Evolutionary conservation across 2,329 filamentous ascomycete genomes (phyloP), one percentile per base, ranked within the genome.

Genomic region (Aspergillus latus): DNA sequence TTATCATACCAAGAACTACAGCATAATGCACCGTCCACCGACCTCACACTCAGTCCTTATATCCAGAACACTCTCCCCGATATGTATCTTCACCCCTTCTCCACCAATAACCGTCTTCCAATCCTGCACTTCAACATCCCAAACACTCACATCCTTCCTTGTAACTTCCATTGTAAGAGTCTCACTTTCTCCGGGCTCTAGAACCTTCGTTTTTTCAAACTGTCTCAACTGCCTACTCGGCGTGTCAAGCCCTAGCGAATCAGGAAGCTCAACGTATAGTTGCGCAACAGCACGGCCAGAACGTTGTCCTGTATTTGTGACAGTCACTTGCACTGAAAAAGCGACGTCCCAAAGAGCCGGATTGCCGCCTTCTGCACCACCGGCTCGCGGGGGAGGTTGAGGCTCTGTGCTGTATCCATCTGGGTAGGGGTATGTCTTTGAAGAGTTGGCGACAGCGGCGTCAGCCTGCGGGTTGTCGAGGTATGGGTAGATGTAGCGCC

Each of bases 401-500:
- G 79, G 72, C 68, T 76, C 68, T 2, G 77, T 79, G n/a, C 79
- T 78, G 70, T 89, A 90, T 10, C 87, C 87, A 0, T 78, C 76
- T 0, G 88, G 88, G 68, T 89, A 90, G 0, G 82, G 80, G 64
- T 88, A 89, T 1, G 66, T 61, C 1, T 77, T 72, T 7, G 75
- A 71, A 0, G 78, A 75, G 9, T 78, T 78, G 15, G 78, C 79
- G 2, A 72, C 69, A 8, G 78, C 80, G 2, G 72, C 69, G 8
- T 78, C 80, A 2, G 71, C 69, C 9, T 79, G 75, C 2, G 79
- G 79, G 61, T 84, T 76, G 40, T 82, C 77, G 43, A 90, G 80
- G 68, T 85, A 90, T 0, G 87, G 86, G 67, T 90, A 90, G n/a
- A 89, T 75, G 68, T 87, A 90, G 60, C 85, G 82, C 80, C 80